Evolutionary conservation across 345 rosid species (phyloP), one percentile per base, ranked within the genome.

Genomic region (Linum usitatissimum): DNA sequence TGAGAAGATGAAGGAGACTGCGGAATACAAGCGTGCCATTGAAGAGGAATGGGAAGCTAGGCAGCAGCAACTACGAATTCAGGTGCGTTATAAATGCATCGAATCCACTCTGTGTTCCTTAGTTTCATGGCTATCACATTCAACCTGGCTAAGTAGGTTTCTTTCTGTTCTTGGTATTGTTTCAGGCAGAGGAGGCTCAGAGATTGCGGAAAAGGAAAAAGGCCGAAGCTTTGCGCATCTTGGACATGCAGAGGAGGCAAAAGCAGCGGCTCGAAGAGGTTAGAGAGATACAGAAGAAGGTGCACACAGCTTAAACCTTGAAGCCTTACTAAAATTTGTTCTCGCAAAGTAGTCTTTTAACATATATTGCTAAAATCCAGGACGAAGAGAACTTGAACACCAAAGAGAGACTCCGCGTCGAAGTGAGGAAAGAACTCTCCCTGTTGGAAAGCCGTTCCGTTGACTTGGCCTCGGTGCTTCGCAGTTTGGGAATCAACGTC

Each of bases 21-120:
- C 81, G 72, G 91, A 83, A 65, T 89, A 83, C 81, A 89, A 86
- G 75, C 87, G 67, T 77, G 96, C 90, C 54, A 66, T 34, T 30
- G 86, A 92, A 79, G 84, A 81, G 80, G 98, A 89, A 79, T 84
- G 90, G 96, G 85, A 79, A 63, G 84, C 91, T 53, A 83, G 91
- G 76, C 87, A 87, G 66, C 77, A 28, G 49, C 51, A 45, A 45
- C 51, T 45, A 45, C 14, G 51, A 12, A 45, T 45, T 45, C 51
- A 45, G 51, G 51, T 45, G 17, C 10, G 51, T 10, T 45, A 55
- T 9, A 55, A 13, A 54, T 23, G 28, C 28, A 8, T 5, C 56
- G 18, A 20, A 53, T 34, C 8, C 38, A 34, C 38, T 34, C 38
- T 31, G 8, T 34, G 38, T 34, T 34, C 8, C 38, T 34, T 34